Conservation (phyloP, 345 rosid species). For the Hibiscus tridactylites region DNA sequence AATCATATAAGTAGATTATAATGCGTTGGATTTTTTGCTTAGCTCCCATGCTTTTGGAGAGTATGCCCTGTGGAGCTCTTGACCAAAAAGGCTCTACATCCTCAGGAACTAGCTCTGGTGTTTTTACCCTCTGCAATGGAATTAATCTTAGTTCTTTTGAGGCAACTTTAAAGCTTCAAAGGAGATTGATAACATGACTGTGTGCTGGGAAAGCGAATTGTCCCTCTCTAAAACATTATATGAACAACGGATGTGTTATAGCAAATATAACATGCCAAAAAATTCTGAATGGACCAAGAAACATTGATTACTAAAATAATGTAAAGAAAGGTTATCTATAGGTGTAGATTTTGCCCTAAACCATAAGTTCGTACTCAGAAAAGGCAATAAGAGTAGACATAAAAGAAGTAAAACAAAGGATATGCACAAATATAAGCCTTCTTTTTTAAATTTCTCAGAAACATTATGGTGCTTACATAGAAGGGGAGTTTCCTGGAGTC, state of each 20-base stretch:
- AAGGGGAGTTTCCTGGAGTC: conserved; percentile 74
- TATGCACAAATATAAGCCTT: neutral
- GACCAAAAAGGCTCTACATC: conserved; percentile 59
- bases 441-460: neutral
- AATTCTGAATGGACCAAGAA: neutral
- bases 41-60: conserved; percentile 50
- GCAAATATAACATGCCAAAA: neutral
- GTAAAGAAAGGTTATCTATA: neutral
- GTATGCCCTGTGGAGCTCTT: conserved; percentile 38
- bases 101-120: conserved; percentile 82
- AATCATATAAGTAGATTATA: conserved; percentile 29
- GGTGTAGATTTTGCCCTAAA: neutral
- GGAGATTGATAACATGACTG: neutral
- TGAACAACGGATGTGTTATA: neutral
- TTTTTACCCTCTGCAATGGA: conserved; percentile 54
- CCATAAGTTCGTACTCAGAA: neutral
- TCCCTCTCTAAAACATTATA: neutral
- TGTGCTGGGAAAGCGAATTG: neutral
- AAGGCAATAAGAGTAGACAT: neutral
- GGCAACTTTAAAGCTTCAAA: conserved; percentile 4
- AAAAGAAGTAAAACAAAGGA: neutral
- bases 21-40: conserved; percentile 35
- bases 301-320: neutral
- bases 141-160: neutral
- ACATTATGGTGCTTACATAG: conserved; percentile 43